phyloP scores from a whole-genome alignment of 2,329 filamentous ascomycete species.

The Phyllosticta citrichinensis region DNA sequence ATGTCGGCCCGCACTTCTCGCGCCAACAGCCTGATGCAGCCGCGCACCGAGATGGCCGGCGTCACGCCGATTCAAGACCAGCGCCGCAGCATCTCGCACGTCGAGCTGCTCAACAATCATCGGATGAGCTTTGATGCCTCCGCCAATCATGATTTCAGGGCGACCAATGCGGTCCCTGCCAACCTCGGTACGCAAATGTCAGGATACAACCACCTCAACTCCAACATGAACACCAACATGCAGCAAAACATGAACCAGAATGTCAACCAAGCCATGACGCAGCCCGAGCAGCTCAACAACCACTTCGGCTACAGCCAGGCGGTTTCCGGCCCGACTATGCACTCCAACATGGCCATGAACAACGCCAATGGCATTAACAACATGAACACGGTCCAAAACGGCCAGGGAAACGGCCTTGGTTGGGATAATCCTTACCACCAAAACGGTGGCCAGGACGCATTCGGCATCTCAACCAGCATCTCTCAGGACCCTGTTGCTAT shows the following conservation, averaged over 20 bases:
- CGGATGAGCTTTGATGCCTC: constrained; percentile 12
- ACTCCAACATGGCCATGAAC: constrained; percentile 25
- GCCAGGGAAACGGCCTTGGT: constrained; percentile 30
- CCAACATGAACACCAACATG: constrained; percentile 16
- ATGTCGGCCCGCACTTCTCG: constrained; percentile 39
- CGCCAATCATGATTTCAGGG: constrained; percentile 26
- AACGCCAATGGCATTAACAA: constrained; percentile 26
- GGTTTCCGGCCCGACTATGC: constrained; percentile 23
- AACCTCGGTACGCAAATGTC: constrained; percentile 5
- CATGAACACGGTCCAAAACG: constrained; percentile 25
- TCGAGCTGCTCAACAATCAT: constrained; percentile 9
- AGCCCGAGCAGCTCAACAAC: constrained; percentile 7
- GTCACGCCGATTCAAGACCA: constrained; percentile 24
- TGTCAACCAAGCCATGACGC: constrained; percentile 3
- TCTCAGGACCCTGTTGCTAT: constrained; percentile 33
- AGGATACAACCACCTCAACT: constrained; percentile 11
- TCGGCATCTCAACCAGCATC: constrained; percentile 37
- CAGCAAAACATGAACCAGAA: constrained; percentile 14
- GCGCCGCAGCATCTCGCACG: constrained; percentile 16
- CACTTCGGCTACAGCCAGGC: constrained; percentile 24
- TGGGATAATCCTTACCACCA: constrained; percentile 37
- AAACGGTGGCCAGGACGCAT: constrained; percentile 34
- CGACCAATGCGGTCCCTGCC: constrained; percentile 15
- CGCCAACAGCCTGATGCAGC: constrained; percentile 40
- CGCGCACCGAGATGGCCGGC: constrained; percentile 16